Base-by-base conservation (phyloP, 768 basidiomycete species). In the Gloeostereum incarnatum region DNA sequence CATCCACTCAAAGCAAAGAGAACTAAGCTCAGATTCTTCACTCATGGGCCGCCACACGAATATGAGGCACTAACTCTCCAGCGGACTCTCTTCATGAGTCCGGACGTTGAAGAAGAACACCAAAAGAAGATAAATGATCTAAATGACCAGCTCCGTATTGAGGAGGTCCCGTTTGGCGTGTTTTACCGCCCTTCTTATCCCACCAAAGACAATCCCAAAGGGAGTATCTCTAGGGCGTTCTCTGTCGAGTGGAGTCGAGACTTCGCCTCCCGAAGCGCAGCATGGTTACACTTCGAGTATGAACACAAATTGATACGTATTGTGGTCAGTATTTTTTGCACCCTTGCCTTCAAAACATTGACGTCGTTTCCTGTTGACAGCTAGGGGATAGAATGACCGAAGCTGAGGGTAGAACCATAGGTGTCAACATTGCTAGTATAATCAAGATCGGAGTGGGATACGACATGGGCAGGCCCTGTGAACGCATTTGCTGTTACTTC, bases 221-320 rank as follows among this genome's bases (percentile, higher is more conserved):
- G 2, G 49, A 56, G 56, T 31, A 48, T 48, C 13, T 55, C 65
- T 13, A 71, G 76, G 6, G 61, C 65, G 2, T 89, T 82, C 52
- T 87, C 83, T 0, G 59, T 77, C 3, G 87, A 89, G 56, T 85
- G 76, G 70, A 72, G 81, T 39, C 57, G 65, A 27, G 60, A 73
- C 29, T 77, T 73, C 42, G 53, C 58, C 27, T 43, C 48, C 6
- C 45, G 63, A 8, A 66, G 73, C 24, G 63, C 67, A 22, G 81
- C 69, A 0, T 68, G 71, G 53, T 53, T 87, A 14, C 54, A 61
- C 22, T 75, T 88, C 23, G 72, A 81, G 39, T 86, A 84, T 46
- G 76, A 77, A 20, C 71, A 82, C 47, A 84, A 79, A 56, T 49
- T 72, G 11, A 67, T 89, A 24, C 71, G 72, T 10, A 65, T 86